Evolutionary conservation across 2,329 filamentous ascomycete genomes (phyloP).

Genomic region (Xylariaceae sp.): DNA sequence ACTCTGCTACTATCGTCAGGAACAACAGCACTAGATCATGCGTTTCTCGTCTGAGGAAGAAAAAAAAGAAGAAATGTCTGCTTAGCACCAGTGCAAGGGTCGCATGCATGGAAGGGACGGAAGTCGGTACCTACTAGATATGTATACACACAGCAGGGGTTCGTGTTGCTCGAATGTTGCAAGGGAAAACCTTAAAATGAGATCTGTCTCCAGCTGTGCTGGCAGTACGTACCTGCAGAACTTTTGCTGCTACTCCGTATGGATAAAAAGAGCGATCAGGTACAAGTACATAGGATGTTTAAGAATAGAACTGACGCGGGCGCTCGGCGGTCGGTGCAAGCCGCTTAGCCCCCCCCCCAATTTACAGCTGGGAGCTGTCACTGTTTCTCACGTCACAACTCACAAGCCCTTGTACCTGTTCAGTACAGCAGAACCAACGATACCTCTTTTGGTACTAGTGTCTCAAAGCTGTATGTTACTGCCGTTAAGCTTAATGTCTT

Average conservation of each 20-base stretch:
- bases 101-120: too few species aligned
- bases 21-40: too few species aligned
- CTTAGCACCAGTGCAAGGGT: too few species aligned
- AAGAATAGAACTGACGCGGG: constrained; percentile 19
- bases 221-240: constrained; percentile 6
- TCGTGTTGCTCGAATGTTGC: neutral
- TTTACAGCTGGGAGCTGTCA: too few species aligned
- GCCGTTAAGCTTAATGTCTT: neutral
- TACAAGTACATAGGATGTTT: constrained; percentile 8
- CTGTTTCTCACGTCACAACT: too few species aligned
- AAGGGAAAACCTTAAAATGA: constrained; percentile 13
- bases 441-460: too few species aligned
- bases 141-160: neutral
- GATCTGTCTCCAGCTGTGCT: neutral
- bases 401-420: too few species aligned
- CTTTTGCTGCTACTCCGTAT: neutral
- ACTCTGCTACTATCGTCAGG: too few species aligned
- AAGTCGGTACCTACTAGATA: neutral
- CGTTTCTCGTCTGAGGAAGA: constrained; percentile 11
- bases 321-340: constrained; percentile 7
- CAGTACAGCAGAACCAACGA: too few species aligned
- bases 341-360: constrained; percentile 7
- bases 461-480: neutral
- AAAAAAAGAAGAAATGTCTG: too few species aligned
- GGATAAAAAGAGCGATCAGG: neutral